These are phyloP conservation scores for Dioscorea zingiberensis DNA, from an alignment of 106 monocot species.

Conservation along the genomic window DNA sequence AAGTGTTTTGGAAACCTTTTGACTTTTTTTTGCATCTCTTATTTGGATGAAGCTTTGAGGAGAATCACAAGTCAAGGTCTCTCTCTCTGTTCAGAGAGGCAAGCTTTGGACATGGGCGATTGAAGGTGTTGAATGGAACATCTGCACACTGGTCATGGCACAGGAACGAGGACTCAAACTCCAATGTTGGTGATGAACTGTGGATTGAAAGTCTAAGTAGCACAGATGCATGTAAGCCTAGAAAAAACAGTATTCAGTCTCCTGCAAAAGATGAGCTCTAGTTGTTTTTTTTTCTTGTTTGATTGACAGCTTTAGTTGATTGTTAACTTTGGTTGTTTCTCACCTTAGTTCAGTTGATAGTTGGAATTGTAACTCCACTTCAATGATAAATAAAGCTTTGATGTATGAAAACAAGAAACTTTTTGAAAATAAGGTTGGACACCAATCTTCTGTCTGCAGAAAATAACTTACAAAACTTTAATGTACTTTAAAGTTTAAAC, in stretches of 20 bases:
- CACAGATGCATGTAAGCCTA: conserved; percentile 14
- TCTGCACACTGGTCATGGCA: conserved; percentile 91
- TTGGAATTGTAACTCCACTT: too few species aligned
- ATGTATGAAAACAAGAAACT: too few species aligned
- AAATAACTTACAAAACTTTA: too few species aligned
- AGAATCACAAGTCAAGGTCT: conserved; percentile 32
- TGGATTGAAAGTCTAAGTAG: conserved; percentile 48
- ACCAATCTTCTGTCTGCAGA: too few species aligned
- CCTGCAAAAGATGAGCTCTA: conserved; percentile 11
- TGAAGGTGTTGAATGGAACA: conserved; percentile 49
- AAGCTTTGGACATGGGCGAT: conserved; percentile 84
- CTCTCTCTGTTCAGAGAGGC: conserved; percentile 72
- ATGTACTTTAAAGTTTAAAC: too few species aligned
- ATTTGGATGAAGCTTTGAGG: conserved; percentile 35
- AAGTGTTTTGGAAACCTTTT: background rate
- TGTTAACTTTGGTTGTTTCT: too few species aligned
- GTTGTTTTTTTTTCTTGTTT: background rate
- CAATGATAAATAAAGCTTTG: too few species aligned
- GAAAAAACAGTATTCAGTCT: background rate
- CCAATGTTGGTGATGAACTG: conserved; percentile 35
- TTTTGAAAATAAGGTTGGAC: too few species aligned
- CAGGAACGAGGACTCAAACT: conserved; percentile 56
- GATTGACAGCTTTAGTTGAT: too few species aligned
- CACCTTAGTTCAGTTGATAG: too few species aligned
- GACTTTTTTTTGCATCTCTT: background rate